Evolutionary conservation across 1,284 basidiomycete genomes (phyloP).

Genomic region (Tilletia caries): DNA sequence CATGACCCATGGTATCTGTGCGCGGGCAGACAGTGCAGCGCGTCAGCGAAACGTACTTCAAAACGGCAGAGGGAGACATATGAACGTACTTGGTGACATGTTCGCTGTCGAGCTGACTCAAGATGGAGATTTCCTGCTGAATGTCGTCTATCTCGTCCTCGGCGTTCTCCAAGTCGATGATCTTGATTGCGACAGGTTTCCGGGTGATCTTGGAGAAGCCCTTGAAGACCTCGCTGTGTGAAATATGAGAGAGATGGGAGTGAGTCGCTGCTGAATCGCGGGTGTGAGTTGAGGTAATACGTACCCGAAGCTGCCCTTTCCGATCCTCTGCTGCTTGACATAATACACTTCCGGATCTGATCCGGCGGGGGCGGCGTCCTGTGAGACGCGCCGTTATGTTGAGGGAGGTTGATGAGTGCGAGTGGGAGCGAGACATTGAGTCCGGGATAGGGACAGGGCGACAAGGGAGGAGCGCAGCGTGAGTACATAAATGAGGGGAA

Average conservation of each 20-base stretch:
- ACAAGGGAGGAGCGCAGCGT: no score
- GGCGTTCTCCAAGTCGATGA: constrained; percentile 96
- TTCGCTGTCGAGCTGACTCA: constrained; percentile 93
- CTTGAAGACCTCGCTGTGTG: constrained; percentile 48
- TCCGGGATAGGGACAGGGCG: no score
- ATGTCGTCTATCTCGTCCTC: constrained; percentile 99
- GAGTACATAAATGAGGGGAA: no score
- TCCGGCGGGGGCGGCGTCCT: constrained; percentile 14
- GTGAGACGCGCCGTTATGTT: no score
- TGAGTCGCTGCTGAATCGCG: neutral
- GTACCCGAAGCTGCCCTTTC: constrained; percentile 51
- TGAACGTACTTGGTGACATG: constrained; percentile 76
- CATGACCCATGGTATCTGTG: constrained; percentile 88
- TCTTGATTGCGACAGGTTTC: constrained; percentile 69
- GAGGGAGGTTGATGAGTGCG: constrained; percentile 12
- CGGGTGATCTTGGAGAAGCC: constrained; percentile 41
- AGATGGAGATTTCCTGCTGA: constrained; percentile 96
- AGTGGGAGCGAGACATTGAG: no score
- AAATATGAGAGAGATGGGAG: neutral
- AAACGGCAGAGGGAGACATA: neutral
- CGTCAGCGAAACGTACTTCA: neutral
- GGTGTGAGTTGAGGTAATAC: constrained; percentile 1
- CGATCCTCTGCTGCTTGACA: constrained; percentile 88
- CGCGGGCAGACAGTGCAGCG: neutral
- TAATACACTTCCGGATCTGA: constrained; percentile 88